Conservation (phyloP, 2,329 filamentous ascomycete genomes). For the Talaromyces sp. region DNA sequence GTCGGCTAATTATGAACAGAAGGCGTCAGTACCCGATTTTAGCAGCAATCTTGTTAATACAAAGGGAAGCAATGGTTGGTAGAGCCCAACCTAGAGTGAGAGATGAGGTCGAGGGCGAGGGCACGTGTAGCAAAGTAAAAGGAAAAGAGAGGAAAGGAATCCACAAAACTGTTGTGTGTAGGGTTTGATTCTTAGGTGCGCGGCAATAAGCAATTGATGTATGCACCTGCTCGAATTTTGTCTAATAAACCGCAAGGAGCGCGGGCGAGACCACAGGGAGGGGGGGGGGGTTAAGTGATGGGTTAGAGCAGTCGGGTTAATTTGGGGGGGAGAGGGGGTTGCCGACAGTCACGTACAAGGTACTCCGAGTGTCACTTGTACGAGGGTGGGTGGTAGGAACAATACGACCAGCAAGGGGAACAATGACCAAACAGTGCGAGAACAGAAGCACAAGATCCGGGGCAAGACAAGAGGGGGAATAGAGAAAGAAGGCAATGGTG, state of each 20-base stretch:
- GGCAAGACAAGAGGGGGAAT: slow-evolving; percentile 9
- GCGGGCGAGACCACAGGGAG: slow-evolving; percentile 19
- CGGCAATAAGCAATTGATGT: neutral
- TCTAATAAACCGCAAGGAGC: slow-evolving; percentile 12
- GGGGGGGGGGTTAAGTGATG: slow-evolving; percentile 19
- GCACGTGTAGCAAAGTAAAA: neutral
- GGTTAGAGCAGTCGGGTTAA: slow-evolving; percentile 12
- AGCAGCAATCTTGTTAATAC: slow-evolving; percentile 3
- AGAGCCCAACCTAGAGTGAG: neutral
- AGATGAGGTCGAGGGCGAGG: neutral
- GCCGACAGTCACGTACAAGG: slow-evolving; percentile 4
- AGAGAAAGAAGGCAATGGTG: slow-evolving; percentile 2
- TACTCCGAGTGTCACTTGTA: slow-evolving; percentile 8
- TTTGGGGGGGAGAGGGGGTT: neutral
- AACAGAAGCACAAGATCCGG: slow-evolving; percentile 13
- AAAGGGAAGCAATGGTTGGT: neutral
- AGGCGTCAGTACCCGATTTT: slow-evolving; percentile 16
- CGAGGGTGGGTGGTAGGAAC: neutral
- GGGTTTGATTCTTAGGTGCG: neutral
- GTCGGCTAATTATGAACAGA: slow-evolving; percentile 34
- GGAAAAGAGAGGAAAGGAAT: neutral
- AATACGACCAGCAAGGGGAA: slow-evolving; percentile 1
- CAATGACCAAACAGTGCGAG: neutral
- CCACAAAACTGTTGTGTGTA: neutral
- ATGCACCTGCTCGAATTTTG: neutral